These are phyloP conservation scores for Hura crepitans DNA, from an alignment of 441 rosid genomes.

Conservation along the genomic window DNA sequence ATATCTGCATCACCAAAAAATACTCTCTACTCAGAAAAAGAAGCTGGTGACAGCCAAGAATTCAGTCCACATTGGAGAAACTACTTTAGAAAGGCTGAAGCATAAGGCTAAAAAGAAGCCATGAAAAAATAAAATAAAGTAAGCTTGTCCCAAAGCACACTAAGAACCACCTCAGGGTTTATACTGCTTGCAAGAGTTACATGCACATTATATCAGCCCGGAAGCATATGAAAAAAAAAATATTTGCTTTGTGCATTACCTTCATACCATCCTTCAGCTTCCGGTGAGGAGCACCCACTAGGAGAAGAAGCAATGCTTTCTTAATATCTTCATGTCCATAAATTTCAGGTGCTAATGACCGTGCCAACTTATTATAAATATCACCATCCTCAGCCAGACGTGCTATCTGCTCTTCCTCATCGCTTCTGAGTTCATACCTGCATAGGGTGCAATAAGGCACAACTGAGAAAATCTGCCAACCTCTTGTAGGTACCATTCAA, in stretches of 20 bases:
- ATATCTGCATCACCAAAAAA: no score
- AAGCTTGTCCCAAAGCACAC: no score
- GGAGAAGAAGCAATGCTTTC: constrained; percentile 92
- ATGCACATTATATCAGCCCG: no score
- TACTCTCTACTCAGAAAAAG: no score
- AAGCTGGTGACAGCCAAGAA: no score
- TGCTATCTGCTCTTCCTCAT: constrained; percentile 85
- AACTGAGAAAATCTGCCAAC: neutral
- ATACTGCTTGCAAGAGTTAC: no score
- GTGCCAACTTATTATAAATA: constrained; percentile 85
- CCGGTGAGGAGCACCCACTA: constrained; percentile 98
- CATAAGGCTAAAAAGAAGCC: no score
- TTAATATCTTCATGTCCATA: constrained; percentile 98
- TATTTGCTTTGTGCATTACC: constrained; percentile 47
- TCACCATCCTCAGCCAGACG: constrained; percentile 96
- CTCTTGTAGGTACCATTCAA: constrained; percentile 1
- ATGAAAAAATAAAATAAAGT: no score
- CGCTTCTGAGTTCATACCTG: constrained; percentile 86
- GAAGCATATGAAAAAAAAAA: constrained; percentile 2
- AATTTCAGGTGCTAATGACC: constrained; percentile 96
- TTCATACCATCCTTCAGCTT: constrained; percentile 98
- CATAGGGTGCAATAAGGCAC: constrained; percentile 27
- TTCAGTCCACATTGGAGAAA: no score
- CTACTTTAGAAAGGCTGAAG: no score
- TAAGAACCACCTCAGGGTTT: no score